Base-by-base conservation (phyloP, 2,329 filamentous ascomycete genomes). In the Venturia aucupariae region DNA sequence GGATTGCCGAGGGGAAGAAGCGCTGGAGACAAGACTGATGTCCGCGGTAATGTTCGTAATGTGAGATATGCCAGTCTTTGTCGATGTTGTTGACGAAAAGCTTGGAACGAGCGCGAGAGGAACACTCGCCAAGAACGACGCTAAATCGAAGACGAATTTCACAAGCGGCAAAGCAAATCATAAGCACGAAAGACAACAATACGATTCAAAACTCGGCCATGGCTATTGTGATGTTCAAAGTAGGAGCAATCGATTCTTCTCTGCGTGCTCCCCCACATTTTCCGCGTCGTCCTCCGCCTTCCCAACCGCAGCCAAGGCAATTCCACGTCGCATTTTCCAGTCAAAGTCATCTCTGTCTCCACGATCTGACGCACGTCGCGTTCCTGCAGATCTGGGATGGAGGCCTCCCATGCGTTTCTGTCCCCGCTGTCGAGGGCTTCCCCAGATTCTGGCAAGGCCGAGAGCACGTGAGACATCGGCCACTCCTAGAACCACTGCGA, bases 301-400 rank as follows among this genome's bases (percentile, higher is more conserved):
- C 51, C 27, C 51, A 32, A 32, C 11, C 30, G 5, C 27, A 22
- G 2, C 51, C 30, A 57, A 57, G 51, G 27, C 51, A 57, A 57
- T 57, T 57, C 51, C 27, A 35, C 17, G 10, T 35, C 5, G 51
- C 27, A 57, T 57, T 57, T 57, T 19, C 30, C 5, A 13, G 7
- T 22, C 27, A 57, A 57, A 19, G 15, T n/a, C 30, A 4, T 8
- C 8, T 57, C 51, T 5, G 15, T 57, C 51, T 57, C 30, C 51
- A 19, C 51, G 15, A 57, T 57, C 48, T 55, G 48, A 32, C 48
- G 48, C 48, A 55, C 24, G 48, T 32, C 51, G 51, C 51, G 51
- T 57, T 57, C 51, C 51, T 57, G 51, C 51, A 57, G 51, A 57
- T 57, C 51, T 57, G 30, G 27, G 30, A 35, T 19, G 51, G 51